Evolutionary conservation across 2,329 filamentous ascomycete genomes (phyloP).

Genomic region (Aspergillus sp.): DNA sequence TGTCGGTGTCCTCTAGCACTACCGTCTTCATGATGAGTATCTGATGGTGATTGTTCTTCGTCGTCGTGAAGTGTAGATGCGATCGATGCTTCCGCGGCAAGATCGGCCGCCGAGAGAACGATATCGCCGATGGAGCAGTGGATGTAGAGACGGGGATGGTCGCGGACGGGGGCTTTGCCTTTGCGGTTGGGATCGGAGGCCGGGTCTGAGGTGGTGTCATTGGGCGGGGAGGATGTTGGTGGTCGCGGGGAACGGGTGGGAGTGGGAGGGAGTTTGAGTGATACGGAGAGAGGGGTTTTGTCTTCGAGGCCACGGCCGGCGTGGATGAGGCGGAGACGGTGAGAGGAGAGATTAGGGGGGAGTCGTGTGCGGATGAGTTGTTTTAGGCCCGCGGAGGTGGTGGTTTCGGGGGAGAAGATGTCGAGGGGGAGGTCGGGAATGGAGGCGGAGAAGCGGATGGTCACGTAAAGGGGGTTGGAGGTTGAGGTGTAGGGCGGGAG

Average conservation of each 20-base stretch:
- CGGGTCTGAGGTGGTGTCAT: conserved; percentile 19
- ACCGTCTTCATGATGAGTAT: not conserved
- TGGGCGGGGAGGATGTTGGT: conserved; percentile 17
- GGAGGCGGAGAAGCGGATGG: conserved; percentile 85
- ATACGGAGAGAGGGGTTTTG: conserved; percentile 64
- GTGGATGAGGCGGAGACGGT: conserved; percentile 84
- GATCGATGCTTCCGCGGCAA: conserved; percentile 64
- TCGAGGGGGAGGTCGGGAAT: conserved; percentile 81
- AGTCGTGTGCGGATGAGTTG: conserved; percentile 76
- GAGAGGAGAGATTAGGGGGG: conserved; percentile 60
- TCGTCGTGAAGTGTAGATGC: conserved; percentile 32
- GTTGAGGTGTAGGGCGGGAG: conserved; percentile 1
- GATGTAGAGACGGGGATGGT: conserved; percentile 70
- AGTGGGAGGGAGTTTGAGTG: conserved; percentile 65
- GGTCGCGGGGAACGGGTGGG: conserved; percentile 48
- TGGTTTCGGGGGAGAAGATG: conserved; percentile 66
- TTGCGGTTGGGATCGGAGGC: conserved; percentile 47
- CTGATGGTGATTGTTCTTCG: conserved; percentile 15
- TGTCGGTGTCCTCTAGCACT: conserved; percentile 18
- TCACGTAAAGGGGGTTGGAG: conserved; percentile 63
- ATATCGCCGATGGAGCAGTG: conserved; percentile 89
- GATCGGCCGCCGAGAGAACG: conserved; percentile 66
- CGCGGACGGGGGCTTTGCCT: conserved; percentile 66
- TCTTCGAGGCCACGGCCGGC: conserved; percentile 84
- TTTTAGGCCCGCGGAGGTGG: conserved; percentile 77